Percentiles rank a stretch among this genome's conserved stretches.
Conservation (phyloP, 2,329 filamentous ascomycete species). For the Neofusicoccum umdonicola region DNA sequence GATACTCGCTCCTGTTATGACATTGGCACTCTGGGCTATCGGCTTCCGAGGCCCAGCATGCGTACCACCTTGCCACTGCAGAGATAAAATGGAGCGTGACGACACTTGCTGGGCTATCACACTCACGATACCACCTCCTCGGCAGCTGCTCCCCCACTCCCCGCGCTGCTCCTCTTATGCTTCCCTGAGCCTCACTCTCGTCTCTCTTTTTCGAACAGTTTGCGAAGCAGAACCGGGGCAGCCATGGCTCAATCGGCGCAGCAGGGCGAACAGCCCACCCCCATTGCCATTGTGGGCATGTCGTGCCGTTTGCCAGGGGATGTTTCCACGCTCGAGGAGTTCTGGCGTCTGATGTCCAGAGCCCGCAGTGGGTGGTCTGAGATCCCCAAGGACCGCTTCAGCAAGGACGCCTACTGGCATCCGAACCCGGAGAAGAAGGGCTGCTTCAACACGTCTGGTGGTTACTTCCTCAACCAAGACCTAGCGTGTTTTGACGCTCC, state of each 20-base stretch:
- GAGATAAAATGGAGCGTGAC: not conserved
- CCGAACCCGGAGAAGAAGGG: constrained; percentile 26
- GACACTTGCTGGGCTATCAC: not conserved
- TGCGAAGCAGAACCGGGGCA: not conserved
- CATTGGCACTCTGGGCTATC: not conserved
- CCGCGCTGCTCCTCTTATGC: not conserved
- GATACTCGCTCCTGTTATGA: not conserved
- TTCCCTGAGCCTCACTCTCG: not conserved
- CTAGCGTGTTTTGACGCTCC: constrained; percentile 22
- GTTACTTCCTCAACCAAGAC: constrained; percentile 23
- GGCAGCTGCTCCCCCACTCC: not conserved
- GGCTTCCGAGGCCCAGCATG: not conserved
- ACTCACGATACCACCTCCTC: not conserved
- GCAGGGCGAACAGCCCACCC: constrained; percentile 14
- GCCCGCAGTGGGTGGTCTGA: constrained; percentile 31
- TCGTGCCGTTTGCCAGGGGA: constrained; percentile 33
- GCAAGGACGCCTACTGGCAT: constrained; percentile 37
- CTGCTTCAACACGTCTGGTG: constrained; percentile 18
- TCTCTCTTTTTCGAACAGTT: not conserved
- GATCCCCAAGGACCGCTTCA: constrained; percentile 38
- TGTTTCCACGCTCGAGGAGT: constrained; percentile 30
- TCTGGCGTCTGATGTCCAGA: constrained; percentile 35
- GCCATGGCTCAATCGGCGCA: not conserved
- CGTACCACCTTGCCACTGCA: not conserved
- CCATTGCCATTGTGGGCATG: constrained; percentile 37